Conservation (phyloP, 805 yeast genomes). For the Kluyveromyces starmeri region DNA sequence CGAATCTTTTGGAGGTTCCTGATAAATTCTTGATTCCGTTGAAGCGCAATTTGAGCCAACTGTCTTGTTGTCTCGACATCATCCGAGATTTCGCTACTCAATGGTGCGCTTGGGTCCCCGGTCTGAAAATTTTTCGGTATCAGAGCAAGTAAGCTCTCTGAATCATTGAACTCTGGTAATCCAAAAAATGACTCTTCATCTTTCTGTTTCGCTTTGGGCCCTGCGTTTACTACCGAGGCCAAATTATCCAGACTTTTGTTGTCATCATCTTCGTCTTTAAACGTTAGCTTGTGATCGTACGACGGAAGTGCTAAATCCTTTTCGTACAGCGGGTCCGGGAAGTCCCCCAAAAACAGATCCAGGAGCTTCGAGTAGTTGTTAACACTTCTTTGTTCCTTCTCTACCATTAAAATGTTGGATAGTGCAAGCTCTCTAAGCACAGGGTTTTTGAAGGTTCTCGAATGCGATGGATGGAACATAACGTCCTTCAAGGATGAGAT, state of each 20-base stretch:
- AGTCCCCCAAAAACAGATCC: conserved; percentile 81
- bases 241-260: background rate
- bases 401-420: conserved; percentile 70
- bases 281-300: conserved; percentile 54
- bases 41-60: conserved; percentile 67
- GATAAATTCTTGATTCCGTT: conserved; percentile 79
- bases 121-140: conserved; percentile 7
- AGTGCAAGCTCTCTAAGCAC: conserved; percentile 54
- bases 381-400: conserved; percentile 73
- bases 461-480: conserved; percentile 58
- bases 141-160: conserved; percentile 11
- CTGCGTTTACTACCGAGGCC: conserved; percentile 10
- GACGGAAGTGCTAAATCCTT: conserved; percentile 55
- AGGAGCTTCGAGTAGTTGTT: conserved; percentile 61
- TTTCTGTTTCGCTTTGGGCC: conserved; percentile 6
- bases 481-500: conserved; percentile 75
- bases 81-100: conserved; percentile 41
- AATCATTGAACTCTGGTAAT: conserved; percentile 38
- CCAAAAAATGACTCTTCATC: conserved; percentile 58
- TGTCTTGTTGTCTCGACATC: conserved; percentile 65
- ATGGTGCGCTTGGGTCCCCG: conserved; percentile 12
- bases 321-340: conserved; percentile 58
- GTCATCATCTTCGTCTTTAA: conserved; percentile 21
- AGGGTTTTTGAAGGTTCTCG: conserved; percentile 51
- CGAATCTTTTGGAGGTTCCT: conserved; percentile 68